phyloP scores from a whole-genome alignment of 306 rosid genomes.

The Ormosia semicastrata region DNA sequence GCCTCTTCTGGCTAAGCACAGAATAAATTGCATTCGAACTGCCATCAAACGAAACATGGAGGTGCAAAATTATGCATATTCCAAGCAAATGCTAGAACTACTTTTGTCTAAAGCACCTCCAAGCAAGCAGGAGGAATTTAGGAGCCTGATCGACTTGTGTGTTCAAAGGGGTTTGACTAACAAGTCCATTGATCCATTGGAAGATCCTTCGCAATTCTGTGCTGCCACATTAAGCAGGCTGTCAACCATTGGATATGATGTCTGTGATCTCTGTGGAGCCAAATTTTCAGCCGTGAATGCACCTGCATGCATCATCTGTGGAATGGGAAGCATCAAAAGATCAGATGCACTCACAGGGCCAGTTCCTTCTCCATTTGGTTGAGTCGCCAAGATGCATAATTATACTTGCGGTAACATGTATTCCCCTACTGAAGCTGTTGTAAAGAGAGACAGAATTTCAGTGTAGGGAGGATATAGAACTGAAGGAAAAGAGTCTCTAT shows the following conservation, averaged over 20 bases:
- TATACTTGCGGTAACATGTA: background rate
- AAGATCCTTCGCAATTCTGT: conserved; percentile 97
- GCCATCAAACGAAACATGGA: conserved; percentile 95
- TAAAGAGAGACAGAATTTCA: background rate
- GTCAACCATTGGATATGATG: conserved; percentile 94
- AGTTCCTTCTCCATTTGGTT: conserved; percentile 94
- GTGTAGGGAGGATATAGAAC: background rate
- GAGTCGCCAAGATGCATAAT: conserved; percentile 15
- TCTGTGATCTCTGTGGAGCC: conserved; percentile 97
- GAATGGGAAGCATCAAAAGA: conserved; percentile 94
- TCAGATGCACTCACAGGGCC: conserved; percentile 88
- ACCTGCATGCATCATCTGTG: conserved; percentile 93
- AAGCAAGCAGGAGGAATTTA: conserved; percentile 85
- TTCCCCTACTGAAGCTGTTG: background rate
- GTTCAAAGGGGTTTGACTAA: conserved; percentile 87
- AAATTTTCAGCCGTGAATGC: conserved; percentile 81
- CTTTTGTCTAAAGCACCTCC: conserved; percentile 90
- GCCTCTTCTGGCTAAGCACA: conserved; percentile 93
- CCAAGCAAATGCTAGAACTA: conserved; percentile 96
- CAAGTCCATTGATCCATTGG: conserved; percentile 89
- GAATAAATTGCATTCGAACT: conserved; percentile 95
- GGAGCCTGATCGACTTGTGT: conserved; percentile 84
- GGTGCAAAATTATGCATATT: conserved; percentile 86
- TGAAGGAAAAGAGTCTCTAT: background rate
- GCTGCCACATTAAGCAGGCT: conserved; percentile 91